Base-by-base conservation (phyloP, 1,139 yeast genomes). In the Candida tunisiensis region DNA sequence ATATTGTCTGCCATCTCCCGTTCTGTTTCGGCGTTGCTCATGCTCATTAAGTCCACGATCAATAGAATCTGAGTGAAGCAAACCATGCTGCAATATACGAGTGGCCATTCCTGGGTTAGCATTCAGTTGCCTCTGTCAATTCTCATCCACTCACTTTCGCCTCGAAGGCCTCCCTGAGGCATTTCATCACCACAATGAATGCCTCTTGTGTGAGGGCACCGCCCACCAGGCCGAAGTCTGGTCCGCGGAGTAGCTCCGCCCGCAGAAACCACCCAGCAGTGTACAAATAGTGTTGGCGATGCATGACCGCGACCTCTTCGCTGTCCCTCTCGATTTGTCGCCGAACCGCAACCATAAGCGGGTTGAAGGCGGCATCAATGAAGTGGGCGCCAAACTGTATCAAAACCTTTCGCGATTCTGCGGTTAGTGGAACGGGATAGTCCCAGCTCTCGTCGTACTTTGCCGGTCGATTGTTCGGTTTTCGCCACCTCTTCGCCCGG, bases 301-400 rank as follows among this genome's bases (percentile, higher is more conserved):
- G 59, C 7, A 47, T 39, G 3, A 34, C 44, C 8, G 48, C 44
- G 16, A 49, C 45, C 13, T 46, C 41, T 13, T 47, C 42, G 10
- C 42, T 51, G 25, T 60, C 68, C 15, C 57, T 52, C 42, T 58
- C 78, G 44, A 58, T 60, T 7, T 61, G 49, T 36, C 63, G 65
- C 10, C 77, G 58, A 8, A 73, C 50, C 13, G 64, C 54, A 21
- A 57, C 57, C 24, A 78, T 57, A 21, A 83, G 49, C 17, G 69
- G 70, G 42, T 80, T 79, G 52, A 79, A 82, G 15, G 85, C 71
- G 10, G 83, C 77, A 28, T 80, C 83, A 4, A 69, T 53, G 38
- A 85, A 74, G 30, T 68, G 67, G 13, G 62, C 47, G 19, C 69
- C 63, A 38, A 75, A 74, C 6, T 40, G 37, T 5, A 55, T 48